phyloP scores from a whole-genome alignment of 495 filamentous ascomycete species.

The Penicillium cosmopolitanum region DNA sequence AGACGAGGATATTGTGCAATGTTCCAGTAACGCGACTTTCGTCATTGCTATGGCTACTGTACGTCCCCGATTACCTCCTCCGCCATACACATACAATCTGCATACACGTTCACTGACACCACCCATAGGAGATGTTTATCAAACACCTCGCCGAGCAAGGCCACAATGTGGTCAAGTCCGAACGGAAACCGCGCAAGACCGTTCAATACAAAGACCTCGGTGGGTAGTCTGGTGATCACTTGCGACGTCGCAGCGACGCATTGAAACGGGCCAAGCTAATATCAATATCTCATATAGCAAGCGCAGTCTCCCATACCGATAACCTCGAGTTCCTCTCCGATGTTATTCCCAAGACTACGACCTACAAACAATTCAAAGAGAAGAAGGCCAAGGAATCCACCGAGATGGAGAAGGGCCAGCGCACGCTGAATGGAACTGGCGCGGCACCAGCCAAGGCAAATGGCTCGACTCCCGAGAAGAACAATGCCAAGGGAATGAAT shows the following conservation, averaged over 20 bases:
- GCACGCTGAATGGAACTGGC: constrained; percentile 49
- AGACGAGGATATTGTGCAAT: constrained; percentile 81
- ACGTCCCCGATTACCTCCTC: constrained; percentile 27
- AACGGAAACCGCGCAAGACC: constrained; percentile 88
- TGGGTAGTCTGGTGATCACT: constrained; percentile 36
- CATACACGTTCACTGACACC: constrained; percentile 16
- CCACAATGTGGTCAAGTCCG: constrained; percentile 84
- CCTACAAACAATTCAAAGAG: constrained; percentile 78
- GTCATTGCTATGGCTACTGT: constrained; percentile 89
- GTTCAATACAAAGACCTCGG: constrained; percentile 95
- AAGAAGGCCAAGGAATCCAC: constrained; percentile 54
- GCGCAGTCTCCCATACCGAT: constrained; percentile 84
- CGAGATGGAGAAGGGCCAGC: constrained; percentile 55
- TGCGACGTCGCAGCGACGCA: neutral
- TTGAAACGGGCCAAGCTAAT: neutral
- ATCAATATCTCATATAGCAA: constrained; percentile 54
- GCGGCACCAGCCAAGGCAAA: constrained; percentile 33
- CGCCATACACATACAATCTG: too few species aligned
- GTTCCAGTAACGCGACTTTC: constrained; percentile 94
- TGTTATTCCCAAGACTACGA: constrained; percentile 81
- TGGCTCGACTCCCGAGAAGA: constrained; percentile 27
- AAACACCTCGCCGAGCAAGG: constrained; percentile 85
- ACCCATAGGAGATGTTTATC: constrained; percentile 86
- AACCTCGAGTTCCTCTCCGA: constrained; percentile 96
- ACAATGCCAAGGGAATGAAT: constrained; percentile 17